A percentile compares a stretch with the other conserved stretches of the same genome.
Conservation (phyloP, 495 filamentous ascomycete genomes). For the Aspergillus cristatus region DNA sequence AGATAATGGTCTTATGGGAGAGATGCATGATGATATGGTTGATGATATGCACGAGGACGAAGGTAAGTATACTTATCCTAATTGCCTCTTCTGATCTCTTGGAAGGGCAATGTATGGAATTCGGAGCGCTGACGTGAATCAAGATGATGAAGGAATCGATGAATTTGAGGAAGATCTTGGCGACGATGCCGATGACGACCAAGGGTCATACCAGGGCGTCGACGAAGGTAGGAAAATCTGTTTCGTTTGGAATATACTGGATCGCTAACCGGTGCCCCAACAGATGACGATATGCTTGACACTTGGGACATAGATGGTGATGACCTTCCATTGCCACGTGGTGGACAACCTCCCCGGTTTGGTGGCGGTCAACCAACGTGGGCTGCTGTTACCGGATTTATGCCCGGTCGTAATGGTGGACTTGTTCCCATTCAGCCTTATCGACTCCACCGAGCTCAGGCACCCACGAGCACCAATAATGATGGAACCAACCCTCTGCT, state of each 20-base stretch:
- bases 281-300: slow-evolving; percentile 44
- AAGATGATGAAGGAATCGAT: slow-evolving; percentile 45
- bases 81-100: neutral
- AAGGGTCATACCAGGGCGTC: slow-evolving; percentile 35
- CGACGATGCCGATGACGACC: slow-evolving; percentile 41
- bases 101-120: neutral
- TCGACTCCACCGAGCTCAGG: slow-evolving; percentile 44
- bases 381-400: slow-evolving; percentile 39
- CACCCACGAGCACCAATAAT: slow-evolving; percentile 47
- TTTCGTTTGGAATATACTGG: neutral
- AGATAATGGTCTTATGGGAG: slow-evolving; percentile 26
- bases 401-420: slow-evolving; percentile 33
- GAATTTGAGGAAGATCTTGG: slow-evolving; percentile 41
- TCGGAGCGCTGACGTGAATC: slow-evolving; percentile 6
- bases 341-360: slow-evolving; percentile 40
- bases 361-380: slow-evolving; percentile 30
- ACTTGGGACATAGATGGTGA: slow-evolving; percentile 50
- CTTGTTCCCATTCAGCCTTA: slow-evolving; percentile 42
- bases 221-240: slow-evolving; percentile 15
- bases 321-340: slow-evolving; percentile 32
- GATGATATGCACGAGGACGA: slow-evolving; percentile 63
- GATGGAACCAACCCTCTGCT: slow-evolving; percentile 79
- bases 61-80: slow-evolving; percentile 48
- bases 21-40: slow-evolving; percentile 43
- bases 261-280: slow-evolving; percentile 5